Percentiles rank a stretch among this genome's conserved stretches.
Conservation (phyloP, 1,284 basidiomycete genomes). For the Peniophora sp. region DNA sequence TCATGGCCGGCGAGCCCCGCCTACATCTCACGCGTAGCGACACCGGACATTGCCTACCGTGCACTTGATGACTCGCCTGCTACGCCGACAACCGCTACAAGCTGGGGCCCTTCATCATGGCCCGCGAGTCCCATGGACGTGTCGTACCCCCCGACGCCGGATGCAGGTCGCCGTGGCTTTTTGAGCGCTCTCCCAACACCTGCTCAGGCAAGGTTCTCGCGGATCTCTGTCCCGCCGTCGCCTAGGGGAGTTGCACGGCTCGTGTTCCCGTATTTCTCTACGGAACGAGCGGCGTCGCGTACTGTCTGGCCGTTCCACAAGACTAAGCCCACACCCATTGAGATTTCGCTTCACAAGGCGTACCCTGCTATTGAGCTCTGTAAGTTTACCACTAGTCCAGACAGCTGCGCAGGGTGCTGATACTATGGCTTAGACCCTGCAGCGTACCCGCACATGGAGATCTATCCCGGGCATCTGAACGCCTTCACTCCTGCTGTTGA, state of each 20-base stretch:
- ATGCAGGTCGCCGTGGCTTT: constrained; percentile 4
- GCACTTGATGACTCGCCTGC: constrained; percentile 14
- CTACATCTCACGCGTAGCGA: constrained; percentile 15
- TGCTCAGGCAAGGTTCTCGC: background rate
- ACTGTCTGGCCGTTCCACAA: constrained; percentile 16
- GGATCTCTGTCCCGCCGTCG: background rate
- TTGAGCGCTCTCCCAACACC: no score
- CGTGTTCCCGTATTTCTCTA: constrained; percentile 20
- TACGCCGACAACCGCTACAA: constrained; percentile 30
- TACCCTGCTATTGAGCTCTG: constrained; percentile 8
- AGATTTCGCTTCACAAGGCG: background rate
- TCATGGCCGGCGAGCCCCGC: constrained; percentile 13
- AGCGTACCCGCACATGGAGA: constrained; percentile 30
- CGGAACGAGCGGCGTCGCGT: constrained; percentile 6
- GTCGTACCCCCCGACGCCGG: background rate
- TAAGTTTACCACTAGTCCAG: constrained; percentile 4
- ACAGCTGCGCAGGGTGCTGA: constrained; percentile 5
- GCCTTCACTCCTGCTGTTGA: background rate
- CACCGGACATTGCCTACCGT: constrained; percentile 27
- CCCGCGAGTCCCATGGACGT: constrained; percentile 6
- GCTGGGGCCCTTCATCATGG: constrained; percentile 27
- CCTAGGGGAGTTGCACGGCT: constrained; percentile 5
- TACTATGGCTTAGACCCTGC: constrained; percentile 23
- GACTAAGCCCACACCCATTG: background rate
- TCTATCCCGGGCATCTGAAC: constrained; percentile 18